Conservation (phyloP, 495 filamentous ascomycete genomes). For the Penicillium salamii region DNA sequence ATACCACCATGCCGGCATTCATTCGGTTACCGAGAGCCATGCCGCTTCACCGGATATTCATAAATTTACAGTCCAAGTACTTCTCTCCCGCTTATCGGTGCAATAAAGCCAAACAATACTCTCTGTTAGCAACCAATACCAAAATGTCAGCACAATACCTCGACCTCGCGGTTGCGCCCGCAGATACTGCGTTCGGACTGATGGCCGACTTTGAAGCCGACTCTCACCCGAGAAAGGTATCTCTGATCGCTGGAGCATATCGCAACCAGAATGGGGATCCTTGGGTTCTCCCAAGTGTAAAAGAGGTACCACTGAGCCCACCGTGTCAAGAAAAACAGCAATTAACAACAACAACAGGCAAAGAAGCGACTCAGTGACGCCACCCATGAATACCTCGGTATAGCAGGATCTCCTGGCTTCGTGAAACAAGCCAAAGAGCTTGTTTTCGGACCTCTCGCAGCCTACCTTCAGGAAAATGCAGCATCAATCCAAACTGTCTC, state of each 20-base stretch:
- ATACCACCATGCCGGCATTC: no score
- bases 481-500: conserved; percentile 64
- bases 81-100: no score
- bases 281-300: background rate
- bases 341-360: background rate
- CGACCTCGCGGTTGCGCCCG: background rate
- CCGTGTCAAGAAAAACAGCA: background rate
- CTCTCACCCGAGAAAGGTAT: background rate
- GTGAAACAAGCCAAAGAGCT: background rate
- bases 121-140: no score
- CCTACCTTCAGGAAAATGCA: background rate
- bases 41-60: no score
- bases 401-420: background rate
- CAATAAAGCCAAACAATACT: no score
- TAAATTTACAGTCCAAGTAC: no score
- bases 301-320: background rate
- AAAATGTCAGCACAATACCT: no score
- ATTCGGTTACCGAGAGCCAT: no score
- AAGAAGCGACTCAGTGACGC: background rate
- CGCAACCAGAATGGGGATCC: background rate
- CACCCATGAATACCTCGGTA: background rate
- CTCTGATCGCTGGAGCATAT: background rate
- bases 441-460: background rate
- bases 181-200: background rate
- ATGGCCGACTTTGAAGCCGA: background rate